Base-by-base conservation (phyloP, 345 rosid species). In the Orychophragmus violaceus region DNA sequence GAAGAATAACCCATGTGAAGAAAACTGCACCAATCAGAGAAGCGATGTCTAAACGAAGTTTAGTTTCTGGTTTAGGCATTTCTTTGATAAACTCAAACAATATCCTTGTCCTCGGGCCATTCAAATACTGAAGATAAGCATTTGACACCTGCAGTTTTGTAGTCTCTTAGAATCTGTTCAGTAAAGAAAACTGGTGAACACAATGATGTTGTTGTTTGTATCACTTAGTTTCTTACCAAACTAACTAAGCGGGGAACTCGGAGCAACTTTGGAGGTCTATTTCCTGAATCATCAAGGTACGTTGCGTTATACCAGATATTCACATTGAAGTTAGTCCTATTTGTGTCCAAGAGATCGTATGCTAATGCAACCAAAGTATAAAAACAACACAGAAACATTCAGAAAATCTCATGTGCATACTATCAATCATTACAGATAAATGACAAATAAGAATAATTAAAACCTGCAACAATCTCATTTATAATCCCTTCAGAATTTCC, bases 221-320 rank as follows among this genome's bases (percentile, higher is more conserved):
- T 62, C 23, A 57, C 30, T 57, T 57, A 66, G 58, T 56, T 17
- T 33, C 35, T 19, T 85, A 87, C 98, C 95, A 93, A 76, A 78
- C 84, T 87, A 33, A 92, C 72, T 4, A 83, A 77, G n/a, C 95
- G 91, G 2, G 93, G 85, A 53, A 82, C 80, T 63, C 95, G 85
- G 64, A 85, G 19, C 77, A 84, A 70, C 27, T 76, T 61, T 27
- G 44, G 39, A 9, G 74, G 57, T 1, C 1, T 2, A 37, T 25
- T 23, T 44, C 71, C 49, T 16, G 60, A 1, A 21, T 60, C 76
- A 59, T 76, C 73, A 65, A 71, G 73, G 56, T 79, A 77, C 3
- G 89, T 84, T 37, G 90, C 79, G 76, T 93, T 93, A 79, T 86
- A 93, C 98, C 97, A 85, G 53, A 90, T 72, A 74, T 62, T 82